Percentiles rank a stretch among this genome's conserved stretches.
Evolutionary conservation across 805 yeast genomes (phyloP).

Genomic region (Saccharomycopsis fibuligera): DNA sequence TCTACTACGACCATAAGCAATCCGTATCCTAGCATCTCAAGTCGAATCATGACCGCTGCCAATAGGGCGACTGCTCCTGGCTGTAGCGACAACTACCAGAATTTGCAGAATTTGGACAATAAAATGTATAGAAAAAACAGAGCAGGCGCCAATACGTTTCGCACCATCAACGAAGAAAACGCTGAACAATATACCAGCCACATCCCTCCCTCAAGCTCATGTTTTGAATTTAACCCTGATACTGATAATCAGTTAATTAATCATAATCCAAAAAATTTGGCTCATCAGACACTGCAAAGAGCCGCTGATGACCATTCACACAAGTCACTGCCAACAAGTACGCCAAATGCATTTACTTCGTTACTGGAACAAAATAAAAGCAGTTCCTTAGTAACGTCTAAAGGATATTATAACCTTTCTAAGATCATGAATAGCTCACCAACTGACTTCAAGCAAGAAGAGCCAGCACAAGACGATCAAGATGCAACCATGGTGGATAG

Average conservation of each 20-base stretch:
- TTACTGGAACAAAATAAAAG: background rate
- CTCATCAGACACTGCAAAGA: background rate
- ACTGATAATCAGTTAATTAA: background rate
- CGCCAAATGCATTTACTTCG: background rate
- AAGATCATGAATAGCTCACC: background rate
- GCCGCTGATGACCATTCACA: too few species aligned
- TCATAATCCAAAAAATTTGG: background rate
- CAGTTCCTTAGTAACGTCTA: slow-evolving; percentile 1
- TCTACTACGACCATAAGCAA: too few species aligned
- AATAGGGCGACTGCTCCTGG: background rate
- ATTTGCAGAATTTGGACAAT: background rate
- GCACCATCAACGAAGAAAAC: background rate
- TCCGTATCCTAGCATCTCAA: too few species aligned
- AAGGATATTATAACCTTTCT: slow-evolving; percentile 7
- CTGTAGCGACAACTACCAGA: background rate
- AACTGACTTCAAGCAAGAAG: too few species aligned
- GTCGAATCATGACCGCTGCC: slow-evolving; percentile 1
- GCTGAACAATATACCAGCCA: background rate
- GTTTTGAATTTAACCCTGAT: background rate
- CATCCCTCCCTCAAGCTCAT: background rate
- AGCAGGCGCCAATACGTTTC: background rate
- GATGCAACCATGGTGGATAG: slow-evolving; percentile 1
- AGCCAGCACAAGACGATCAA: background rate
- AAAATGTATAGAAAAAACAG: background rate
- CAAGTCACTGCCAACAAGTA: background rate